phyloP scores from a whole-genome alignment of 768 basidiomycete species.

The Erythrobasidium yunnanense region DNA sequence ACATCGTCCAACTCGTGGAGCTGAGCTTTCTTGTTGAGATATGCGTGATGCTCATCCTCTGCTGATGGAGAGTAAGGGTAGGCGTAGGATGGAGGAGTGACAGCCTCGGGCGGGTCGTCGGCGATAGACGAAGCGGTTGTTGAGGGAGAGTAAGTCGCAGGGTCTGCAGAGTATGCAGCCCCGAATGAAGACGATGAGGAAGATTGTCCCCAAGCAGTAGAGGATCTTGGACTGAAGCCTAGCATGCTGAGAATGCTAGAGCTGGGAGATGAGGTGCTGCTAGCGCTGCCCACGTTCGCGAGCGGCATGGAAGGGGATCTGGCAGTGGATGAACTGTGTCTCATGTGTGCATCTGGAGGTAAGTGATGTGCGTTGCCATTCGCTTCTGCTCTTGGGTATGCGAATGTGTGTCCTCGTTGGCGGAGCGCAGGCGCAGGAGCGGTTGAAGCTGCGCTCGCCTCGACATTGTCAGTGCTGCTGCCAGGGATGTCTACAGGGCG shows the following conservation, averaged over 20 bases:
- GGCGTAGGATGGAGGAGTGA: conserved; percentile 1
- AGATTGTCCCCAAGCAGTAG: background rate
- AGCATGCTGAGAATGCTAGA: conserved; percentile 17
- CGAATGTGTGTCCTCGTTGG: conserved; percentile 4
- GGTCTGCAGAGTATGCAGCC: background rate
- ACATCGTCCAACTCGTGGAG: background rate
- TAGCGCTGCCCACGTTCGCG: background rate
- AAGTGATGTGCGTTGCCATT: conserved; percentile 21
- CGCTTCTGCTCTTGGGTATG: conserved; percentile 4
- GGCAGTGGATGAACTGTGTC: background rate
- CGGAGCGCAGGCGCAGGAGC: background rate
- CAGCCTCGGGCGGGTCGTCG: conserved; percentile 13
- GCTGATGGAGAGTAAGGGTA: background rate
- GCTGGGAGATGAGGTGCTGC: background rate
- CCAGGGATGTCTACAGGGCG: conserved; percentile 6
- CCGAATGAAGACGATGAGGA: background rate
- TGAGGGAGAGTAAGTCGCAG: background rate
- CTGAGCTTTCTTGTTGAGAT: background rate
- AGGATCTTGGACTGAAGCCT: background rate
- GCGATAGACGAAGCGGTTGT: background rate
- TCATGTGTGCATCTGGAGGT: conserved; percentile 3
- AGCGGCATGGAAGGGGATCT: background rate
- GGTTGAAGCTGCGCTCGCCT: background rate
- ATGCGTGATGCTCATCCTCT: background rate
- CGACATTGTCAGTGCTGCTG: background rate